A percentile compares a stretch with the other conserved stretches of the same genome.
These are phyloP conservation scores for Tricholoma flavovirens DNA, from an alignment of 768 basidiomycete genomes.

Conservation along the genomic window DNA sequence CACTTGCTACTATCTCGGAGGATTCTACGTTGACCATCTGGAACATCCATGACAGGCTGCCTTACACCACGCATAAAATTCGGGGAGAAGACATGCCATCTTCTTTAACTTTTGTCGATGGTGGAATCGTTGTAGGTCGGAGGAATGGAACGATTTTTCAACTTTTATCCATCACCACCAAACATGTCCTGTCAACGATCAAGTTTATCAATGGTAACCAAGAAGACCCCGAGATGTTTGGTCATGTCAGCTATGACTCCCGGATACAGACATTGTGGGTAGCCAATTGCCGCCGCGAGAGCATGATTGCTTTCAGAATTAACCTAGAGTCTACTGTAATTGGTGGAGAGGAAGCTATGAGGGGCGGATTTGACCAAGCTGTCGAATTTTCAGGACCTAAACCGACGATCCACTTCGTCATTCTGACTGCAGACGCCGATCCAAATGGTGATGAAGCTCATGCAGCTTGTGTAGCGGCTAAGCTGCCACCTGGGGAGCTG, in stretches of 20 bases:
- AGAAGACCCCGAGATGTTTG: slow-evolving; percentile 84
- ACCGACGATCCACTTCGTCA: slow-evolving; percentile 85
- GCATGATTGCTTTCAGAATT: slow-evolving; percentile 75
- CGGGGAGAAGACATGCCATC: slow-evolving; percentile 78
- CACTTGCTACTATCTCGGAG: slow-evolving; percentile 75
- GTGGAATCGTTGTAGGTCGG: slow-evolving; percentile 79
- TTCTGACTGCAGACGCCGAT: slow-evolving; percentile 79
- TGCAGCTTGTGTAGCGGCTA: slow-evolving; percentile 79
- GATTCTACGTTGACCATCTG: slow-evolving; percentile 79
- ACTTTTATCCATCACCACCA: slow-evolving; percentile 69
- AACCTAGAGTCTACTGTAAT: slow-evolving; percentile 57
- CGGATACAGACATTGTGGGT: slow-evolving; percentile 85
- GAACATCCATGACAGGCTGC: slow-evolving; percentile 72
- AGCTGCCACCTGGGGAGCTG: slow-evolving; percentile 67
- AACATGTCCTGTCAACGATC: slow-evolving; percentile 69
- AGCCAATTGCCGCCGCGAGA: slow-evolving; percentile 79
- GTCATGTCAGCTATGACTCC: slow-evolving; percentile 80
- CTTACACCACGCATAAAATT: slow-evolving; percentile 72
- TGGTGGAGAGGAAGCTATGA: slow-evolving; percentile 55
- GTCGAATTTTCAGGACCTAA: slow-evolving; percentile 81
- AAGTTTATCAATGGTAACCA: slow-evolving; percentile 66
- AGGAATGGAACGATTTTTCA: slow-evolving; percentile 84
- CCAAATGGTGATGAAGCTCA: slow-evolving; percentile 78
- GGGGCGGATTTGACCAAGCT: slow-evolving; percentile 73
- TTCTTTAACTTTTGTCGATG: slow-evolving; percentile 79